Evolutionary conservation across 1,139 yeast genomes (phyloP), one percentile per base, ranked within the genome.

Genomic region (Zygotorulaspora mrakii): DNA sequence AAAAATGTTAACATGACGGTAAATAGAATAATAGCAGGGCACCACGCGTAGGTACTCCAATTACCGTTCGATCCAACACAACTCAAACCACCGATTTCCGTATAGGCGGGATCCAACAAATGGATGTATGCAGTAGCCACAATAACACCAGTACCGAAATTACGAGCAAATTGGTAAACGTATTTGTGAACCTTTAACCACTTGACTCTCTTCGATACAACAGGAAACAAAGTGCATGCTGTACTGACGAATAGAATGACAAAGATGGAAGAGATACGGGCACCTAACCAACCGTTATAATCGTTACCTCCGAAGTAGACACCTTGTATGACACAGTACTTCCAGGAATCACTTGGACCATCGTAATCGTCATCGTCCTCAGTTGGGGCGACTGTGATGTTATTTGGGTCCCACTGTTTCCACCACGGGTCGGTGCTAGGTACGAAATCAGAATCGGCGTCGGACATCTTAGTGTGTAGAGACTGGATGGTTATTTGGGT

Each of bases 131-230:
- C 85, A 2, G 95, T 85, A 2, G 94, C 87, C 8, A 85, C 70
- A 54, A 86, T 84, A 31, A 85, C 94, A 32, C 95, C 95, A 1
- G 91, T 79, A 47, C 95, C 95, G 59, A 85, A 85, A 64, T 74
- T 83, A 54, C 82, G 82, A 43, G 83, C 77, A 40, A 77, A 64
- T 56, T 80, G 70, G 56, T 78, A 79, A 38, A 75, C 68, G 71
- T 73, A 66, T 12, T 69, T 57, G 2, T 82, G 88, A 50, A 80
- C 55, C 45, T 71, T 66, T 40, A 67, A 37, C 40, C 59, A 37
- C 35, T 49, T 53, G 37, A 51, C 38, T 11, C 44, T 47, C 35
- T 43, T 42, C 5, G 69, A 58, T 4, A 67, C 17, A 6, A 69
- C 54, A 1, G 71, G 73, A 49, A 65, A 66, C 8, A 62, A 34